A percentile compares a stretch with the other conserved stretches of the same genome.
These are phyloP conservation scores for Thelonectria discophora DNA, from an alignment of 2,329 filamentous ascomycete species.

Conservation along the genomic window DNA sequence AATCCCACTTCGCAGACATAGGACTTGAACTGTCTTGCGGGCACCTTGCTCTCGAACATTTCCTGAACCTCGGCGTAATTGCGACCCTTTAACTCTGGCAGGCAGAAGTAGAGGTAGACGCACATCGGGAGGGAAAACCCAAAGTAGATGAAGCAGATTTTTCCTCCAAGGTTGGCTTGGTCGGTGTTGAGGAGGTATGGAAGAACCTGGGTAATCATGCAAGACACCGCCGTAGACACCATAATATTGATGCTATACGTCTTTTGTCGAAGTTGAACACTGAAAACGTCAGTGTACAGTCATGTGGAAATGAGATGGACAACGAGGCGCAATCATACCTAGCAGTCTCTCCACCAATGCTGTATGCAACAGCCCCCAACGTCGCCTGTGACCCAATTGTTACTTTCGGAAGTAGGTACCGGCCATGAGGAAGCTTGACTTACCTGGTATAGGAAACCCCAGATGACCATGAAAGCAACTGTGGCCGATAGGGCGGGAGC, in stretches of 20 bases:
- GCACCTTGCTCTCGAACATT: constrained; percentile 30
- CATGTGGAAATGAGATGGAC: no score
- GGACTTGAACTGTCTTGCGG: constrained; percentile 28
- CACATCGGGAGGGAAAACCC: constrained; percentile 43
- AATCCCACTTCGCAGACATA: constrained; percentile 27
- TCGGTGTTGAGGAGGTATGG: constrained; percentile 43
- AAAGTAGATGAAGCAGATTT: constrained; percentile 47
- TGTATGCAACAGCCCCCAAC: constrained; percentile 43
- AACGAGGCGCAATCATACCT: constrained; percentile 21
- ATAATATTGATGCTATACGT: constrained; percentile 48
- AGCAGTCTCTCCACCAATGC: constrained; percentile 44
- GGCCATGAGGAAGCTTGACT: background rate
- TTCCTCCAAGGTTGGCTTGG: constrained; percentile 45
- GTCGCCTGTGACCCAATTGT: constrained; percentile 27
- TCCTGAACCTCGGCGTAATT: constrained; percentile 34
- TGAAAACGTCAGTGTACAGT: constrained; percentile 1
- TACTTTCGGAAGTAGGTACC: background rate
- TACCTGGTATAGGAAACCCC: constrained; percentile 43
- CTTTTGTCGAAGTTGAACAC: constrained; percentile 44
- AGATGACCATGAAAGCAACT: constrained; percentile 43
- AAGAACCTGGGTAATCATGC: constrained; percentile 42
- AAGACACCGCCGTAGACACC: constrained; percentile 42
- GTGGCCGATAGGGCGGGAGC: constrained; percentile 33
- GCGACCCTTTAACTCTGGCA: constrained; percentile 48
- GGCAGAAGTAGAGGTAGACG: constrained; percentile 46